phyloP scores from a whole-genome alignment of 192 early-diverging fungal species.

The Chytriomyces sp. region DNA sequence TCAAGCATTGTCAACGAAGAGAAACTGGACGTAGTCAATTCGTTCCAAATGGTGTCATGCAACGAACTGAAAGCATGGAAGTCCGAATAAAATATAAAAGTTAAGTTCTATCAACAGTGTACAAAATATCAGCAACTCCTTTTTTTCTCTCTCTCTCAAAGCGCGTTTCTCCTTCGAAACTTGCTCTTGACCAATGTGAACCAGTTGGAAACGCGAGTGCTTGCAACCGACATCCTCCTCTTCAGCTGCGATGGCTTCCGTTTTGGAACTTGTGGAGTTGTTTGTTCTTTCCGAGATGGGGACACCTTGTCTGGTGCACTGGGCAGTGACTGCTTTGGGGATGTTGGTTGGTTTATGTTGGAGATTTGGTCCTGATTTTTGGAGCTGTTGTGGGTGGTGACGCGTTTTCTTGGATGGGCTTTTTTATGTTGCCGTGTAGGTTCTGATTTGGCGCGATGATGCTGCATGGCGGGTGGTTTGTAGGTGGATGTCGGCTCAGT shows the following conservation, averaged over 20 bases:
- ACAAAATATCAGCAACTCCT: neutral
- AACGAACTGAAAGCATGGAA: constrained; percentile 61
- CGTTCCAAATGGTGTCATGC: constrained; percentile 64
- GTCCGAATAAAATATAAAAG: neutral
- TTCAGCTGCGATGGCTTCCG: neutral
- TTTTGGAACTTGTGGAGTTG: neutral
- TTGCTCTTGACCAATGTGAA: neutral
- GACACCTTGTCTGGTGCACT: no score
- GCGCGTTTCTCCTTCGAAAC: neutral
- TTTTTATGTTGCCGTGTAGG: no score
- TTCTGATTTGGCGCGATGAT: no score
- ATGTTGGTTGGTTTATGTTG: no score
- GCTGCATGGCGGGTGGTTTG: no score
- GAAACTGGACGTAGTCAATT: constrained; percentile 60
- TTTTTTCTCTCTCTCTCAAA: neutral
- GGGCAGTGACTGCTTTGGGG: no score
- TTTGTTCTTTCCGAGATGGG: no score
- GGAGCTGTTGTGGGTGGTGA: no score
- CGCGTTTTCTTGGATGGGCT: no score
- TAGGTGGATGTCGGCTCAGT: no score
- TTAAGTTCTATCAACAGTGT: neutral
- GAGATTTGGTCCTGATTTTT: no score
- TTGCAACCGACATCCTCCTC: neutral
- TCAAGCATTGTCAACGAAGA: constrained; percentile 64
- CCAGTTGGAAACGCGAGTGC: neutral